These are phyloP conservation scores for Aspergillus sp. DNA, from an alignment of 2,329 filamentous ascomycete species.

Conservation along the genomic window DNA sequence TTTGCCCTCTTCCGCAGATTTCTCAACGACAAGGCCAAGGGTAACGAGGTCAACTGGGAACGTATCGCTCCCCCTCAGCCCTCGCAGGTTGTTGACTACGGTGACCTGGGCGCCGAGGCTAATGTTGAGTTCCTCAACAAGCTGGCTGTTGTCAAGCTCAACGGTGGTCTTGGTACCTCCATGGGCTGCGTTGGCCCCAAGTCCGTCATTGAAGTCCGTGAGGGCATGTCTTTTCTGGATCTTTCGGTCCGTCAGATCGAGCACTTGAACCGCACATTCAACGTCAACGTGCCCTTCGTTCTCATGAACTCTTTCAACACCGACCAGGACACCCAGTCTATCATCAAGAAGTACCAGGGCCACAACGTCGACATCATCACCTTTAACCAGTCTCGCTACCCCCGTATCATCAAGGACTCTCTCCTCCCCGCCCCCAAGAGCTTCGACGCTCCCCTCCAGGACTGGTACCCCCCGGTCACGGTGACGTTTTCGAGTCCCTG, in stretches of 20 bases:
- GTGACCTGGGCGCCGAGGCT: slow-evolving; percentile 80
- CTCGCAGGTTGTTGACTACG: slow-evolving; percentile 92
- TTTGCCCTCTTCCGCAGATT: slow-evolving; percentile 98
- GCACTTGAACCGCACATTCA: slow-evolving; percentile 97
- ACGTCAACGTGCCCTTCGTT: slow-evolving; percentile 94
- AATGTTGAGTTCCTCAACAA: slow-evolving; percentile 94
- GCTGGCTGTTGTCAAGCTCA: slow-evolving; percentile 97
- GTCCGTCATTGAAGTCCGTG: slow-evolving; percentile 98
- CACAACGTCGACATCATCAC: slow-evolving; percentile 99
- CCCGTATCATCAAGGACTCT: slow-evolving; percentile 96
- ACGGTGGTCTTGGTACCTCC: slow-evolving; percentile 97
- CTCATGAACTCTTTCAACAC: slow-evolving; percentile 99
- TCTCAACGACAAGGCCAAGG: slow-evolving; percentile 98
- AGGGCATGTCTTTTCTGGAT: slow-evolving; percentile 99
- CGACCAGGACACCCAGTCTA: slow-evolving; percentile 93
- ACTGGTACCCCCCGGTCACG: slow-evolving; percentile 99
- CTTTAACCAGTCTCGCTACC: slow-evolving; percentile 99
- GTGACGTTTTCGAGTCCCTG: slow-evolving; percentile 98
- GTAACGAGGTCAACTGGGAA: slow-evolving; percentile 92
- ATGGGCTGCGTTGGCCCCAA: slow-evolving; percentile 99
- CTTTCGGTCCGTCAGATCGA: slow-evolving; percentile 98
- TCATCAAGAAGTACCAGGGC: slow-evolving; percentile 99
- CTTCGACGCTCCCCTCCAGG: slow-evolving; percentile 79
- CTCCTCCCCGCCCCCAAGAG: slow-evolving; percentile 91
- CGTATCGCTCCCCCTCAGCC: slow-evolving; percentile 90